Base-by-base conservation (phyloP, 2,329 filamentous ascomycete species). In the Hypoxylon sp. region DNA sequence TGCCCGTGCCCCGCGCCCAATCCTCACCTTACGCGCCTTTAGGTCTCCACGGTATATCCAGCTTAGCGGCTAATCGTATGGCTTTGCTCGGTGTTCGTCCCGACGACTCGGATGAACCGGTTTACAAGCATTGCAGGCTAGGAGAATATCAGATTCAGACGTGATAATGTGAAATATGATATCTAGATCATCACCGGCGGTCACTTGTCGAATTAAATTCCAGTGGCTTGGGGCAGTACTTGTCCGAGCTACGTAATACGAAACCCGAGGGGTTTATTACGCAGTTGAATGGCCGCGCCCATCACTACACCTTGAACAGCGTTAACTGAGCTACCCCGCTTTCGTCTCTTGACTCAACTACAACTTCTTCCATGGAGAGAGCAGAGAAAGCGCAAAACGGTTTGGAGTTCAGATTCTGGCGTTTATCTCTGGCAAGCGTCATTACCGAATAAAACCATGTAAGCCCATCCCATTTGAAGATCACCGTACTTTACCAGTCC, bases 301-400 rank as follows among this genome's bases (percentile, higher is more conserved):
- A 37, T 14, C 14, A n/a, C 35, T 42, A 42, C 37, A 42, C 37
- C 37, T 40, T 17, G 5, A 5, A 40, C 11, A 54, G 11, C 10
- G 40, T 42, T 13, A 49, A 59, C 13, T 42, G 30, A 59, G 44
- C 56, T 59, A 59, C 56, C 56, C 56, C 56, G 56, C 56, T 59
- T 50, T 44, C 42, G 55, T 58, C 27, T 48, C 40, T 20, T 20
- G 13, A 50, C 6, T 49, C 42, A 58, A 30, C 55, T 59, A 59
- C 44, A 48, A 17, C 55, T 50, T 20, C 25, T 6, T n/a, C 30
- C 25, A 31, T 20, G 56, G 35, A 59, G 22, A 59, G 22, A 49
- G 20, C 33, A n/a, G 22, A 46, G 55, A 25, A 58, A 58, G 22
- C 30, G 44, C 30, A 49, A 25, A 22, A 48, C 44, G 11, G 40